Conservation (phyloP, 108 stramenopile genomes). For the Cyclotella baltica region DNA sequence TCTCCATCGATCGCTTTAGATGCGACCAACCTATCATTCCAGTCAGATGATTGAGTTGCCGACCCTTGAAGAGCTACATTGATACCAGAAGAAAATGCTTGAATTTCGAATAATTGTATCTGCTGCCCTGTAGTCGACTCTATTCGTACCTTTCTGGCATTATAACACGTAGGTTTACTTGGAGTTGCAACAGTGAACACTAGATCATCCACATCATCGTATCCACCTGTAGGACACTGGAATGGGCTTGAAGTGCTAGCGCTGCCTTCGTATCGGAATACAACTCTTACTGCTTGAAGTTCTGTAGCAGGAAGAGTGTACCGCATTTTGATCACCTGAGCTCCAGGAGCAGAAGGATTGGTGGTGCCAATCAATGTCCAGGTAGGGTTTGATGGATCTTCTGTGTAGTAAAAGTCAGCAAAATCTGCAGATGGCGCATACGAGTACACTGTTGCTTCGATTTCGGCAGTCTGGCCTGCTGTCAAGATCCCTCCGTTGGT, state of each 20-base stretch:
- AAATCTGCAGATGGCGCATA: slow-evolving; percentile 18
- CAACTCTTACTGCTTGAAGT: slow-evolving; percentile 28
- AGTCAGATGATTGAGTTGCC: neutral
- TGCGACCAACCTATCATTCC: neutral
- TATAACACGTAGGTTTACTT: too few relatives aligned
- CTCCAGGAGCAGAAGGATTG: neutral
- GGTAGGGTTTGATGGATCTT: slow-evolving; percentile 24
- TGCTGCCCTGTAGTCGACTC: neutral
- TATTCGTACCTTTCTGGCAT: neutral
- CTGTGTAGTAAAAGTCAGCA: slow-evolving; percentile 25
- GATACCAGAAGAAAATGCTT: neutral
- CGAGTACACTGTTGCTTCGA: slow-evolving; percentile 18
- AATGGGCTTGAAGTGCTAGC: slow-evolving; percentile 10
- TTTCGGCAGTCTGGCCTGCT: slow-evolving; percentile 17
- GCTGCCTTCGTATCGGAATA: slow-evolving; percentile 20
- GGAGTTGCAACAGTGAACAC: slow-evolving; percentile 11
- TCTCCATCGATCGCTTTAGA: slow-evolving; percentile 1
- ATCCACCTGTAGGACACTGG: slow-evolving; percentile 23
- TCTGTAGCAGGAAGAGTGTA: neutral
- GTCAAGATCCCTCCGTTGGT: neutral
- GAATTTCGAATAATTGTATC: neutral
- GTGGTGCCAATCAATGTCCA: slow-evolving; percentile 27
- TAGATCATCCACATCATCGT: slow-evolving; percentile 19
- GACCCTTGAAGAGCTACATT: slow-evolving; percentile 1
- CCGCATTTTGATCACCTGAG: neutral